Evolutionary conservation across 2,329 filamentous ascomycete species (phyloP).

Genomic region (Fonsecaea erecta): DNA sequence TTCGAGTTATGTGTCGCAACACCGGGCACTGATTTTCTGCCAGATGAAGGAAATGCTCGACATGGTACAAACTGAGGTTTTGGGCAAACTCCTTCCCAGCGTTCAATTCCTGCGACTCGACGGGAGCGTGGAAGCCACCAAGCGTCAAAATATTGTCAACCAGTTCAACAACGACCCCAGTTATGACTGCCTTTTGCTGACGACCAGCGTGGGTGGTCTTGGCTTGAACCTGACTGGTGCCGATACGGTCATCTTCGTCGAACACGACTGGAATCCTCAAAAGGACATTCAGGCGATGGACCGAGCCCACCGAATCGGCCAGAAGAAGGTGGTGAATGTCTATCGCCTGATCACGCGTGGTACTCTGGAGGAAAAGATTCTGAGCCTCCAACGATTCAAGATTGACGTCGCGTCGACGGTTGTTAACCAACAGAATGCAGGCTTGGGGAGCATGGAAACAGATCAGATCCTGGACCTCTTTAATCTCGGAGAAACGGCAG

Average conservation of each 20-base stretch:
- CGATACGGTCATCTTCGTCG: conserved; percentile 98
- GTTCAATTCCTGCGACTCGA: conserved; percentile 95
- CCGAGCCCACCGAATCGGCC: conserved; percentile 93
- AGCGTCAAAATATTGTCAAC: conserved; percentile 97
- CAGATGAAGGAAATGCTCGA: conserved; percentile 99
- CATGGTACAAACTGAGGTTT: conserved; percentile 93
- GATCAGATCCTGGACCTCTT: conserved; percentile 98
- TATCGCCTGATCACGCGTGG: conserved; percentile 95
- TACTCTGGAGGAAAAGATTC: conserved; percentile 96
- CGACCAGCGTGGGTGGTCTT: conserved; percentile 91
- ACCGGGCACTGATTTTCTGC: conserved; percentile 95
- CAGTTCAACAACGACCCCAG: conserved; percentile 98
- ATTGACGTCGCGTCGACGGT: conserved; percentile 98
- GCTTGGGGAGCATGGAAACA: conserved; percentile 93
- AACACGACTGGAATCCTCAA: conserved; percentile 99
- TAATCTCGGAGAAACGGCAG: conserved; percentile 75
- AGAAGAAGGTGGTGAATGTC: conserved; percentile 99
- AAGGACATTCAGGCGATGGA: conserved; percentile 99
- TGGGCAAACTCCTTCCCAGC: conserved; percentile 86
- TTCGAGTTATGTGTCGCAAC: conserved; percentile 83
- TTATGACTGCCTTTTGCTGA: conserved; percentile 91
- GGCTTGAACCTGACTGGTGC: conserved; percentile 95
- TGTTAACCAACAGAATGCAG: conserved; percentile 98
- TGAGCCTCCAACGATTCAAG: conserved; percentile 98
- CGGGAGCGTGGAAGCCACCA: conserved; percentile 87